These are phyloP conservation scores for Fagus crenata DNA, from an alignment of 306 rosid species.

Conservation along the genomic window DNA sequence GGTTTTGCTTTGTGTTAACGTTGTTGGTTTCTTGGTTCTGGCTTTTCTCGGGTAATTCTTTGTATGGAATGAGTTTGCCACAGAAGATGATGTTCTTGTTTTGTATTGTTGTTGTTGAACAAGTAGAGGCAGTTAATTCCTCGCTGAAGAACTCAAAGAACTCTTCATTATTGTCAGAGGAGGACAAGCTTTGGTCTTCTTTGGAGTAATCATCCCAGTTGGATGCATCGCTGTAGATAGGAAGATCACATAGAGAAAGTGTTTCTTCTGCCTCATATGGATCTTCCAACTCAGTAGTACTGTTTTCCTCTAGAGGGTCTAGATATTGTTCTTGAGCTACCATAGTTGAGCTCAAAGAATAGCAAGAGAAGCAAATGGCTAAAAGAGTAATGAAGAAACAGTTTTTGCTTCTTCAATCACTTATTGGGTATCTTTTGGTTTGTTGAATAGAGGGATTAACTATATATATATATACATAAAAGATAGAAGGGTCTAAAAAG, in stretches of 20 bases:
- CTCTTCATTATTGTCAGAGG: conserved; percentile 40
- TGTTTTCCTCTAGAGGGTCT: conserved; percentile 24
- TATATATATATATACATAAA: conserved; percentile 20
- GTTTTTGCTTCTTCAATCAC: neutral
- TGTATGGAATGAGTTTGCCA: conserved; percentile 71
- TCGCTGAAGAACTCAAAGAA: conserved; percentile 76
- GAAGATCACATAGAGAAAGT: conserved; percentile 76
- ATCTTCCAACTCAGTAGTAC: conserved; percentile 28
- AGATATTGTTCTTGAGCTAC: conserved; percentile 27
- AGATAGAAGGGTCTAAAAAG: neutral
- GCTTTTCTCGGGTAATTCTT: conserved; percentile 23
- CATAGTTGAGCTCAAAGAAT: conserved; percentile 25
- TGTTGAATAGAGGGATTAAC: neutral
- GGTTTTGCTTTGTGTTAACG: neutral
- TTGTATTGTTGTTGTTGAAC: neutral
- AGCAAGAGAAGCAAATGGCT: neutral
- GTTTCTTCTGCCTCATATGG: conserved; percentile 60
- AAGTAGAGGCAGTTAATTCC: conserved; percentile 46
- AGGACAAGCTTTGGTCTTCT: conserved; percentile 28
- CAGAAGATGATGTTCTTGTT: conserved; percentile 66
- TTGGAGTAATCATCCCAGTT: conserved; percentile 44
- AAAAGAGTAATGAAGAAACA: conserved; percentile 3
- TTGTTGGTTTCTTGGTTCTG: neutral
- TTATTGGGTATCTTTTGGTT: neutral
- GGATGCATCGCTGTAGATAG: conserved; percentile 44